A percentile compares a stretch with the other conserved stretches of the same genome.
phyloP scores from a whole-genome alignment of 2,329 filamentous ascomycete species.

The Beauveria bassiana region DNA sequence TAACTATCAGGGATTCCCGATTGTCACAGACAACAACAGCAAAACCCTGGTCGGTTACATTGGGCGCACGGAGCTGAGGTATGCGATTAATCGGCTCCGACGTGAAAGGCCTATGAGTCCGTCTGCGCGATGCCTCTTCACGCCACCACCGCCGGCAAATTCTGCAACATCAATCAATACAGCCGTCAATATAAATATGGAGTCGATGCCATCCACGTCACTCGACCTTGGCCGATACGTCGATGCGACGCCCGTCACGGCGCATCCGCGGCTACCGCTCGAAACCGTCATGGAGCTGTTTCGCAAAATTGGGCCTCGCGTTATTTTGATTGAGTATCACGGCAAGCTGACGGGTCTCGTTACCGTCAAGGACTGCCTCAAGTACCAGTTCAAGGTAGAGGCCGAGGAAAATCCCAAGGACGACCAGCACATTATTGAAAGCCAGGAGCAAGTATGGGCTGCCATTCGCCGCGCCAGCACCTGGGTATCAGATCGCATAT shows the following conservation, averaged over 20 bases:
- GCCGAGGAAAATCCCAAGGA: constrained; percentile 67
- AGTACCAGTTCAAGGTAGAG: constrained; percentile 95
- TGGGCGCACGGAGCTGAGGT: constrained; percentile 82
- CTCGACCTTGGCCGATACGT: constrained; percentile 83
- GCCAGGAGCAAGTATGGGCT: constrained; percentile 59
- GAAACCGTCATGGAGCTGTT: constrained; percentile 99
- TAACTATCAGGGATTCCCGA: constrained; percentile 85
- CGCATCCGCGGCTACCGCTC: constrained; percentile 81
- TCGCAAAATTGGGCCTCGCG: constrained; percentile 91
- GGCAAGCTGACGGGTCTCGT: constrained; percentile 78
- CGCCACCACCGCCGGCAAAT: constrained; percentile 33
- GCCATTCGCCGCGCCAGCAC: constrained; percentile 42
- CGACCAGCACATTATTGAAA: constrained; percentile 45
- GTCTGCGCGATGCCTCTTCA: constrained; percentile 67
- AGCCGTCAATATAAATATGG: constrained; percentile 46
- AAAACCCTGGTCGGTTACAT: constrained; percentile 84
- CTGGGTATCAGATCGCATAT: constrained; percentile 53
- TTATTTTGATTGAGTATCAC: constrained; percentile 86
- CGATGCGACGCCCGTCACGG: constrained; percentile 81
- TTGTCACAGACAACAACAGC: constrained; percentile 65
- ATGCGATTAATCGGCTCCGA: constrained; percentile 76
- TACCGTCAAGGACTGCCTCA: constrained; percentile 93
- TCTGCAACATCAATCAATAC: constrained; percentile 33
- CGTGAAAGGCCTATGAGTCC: constrained; percentile 60
- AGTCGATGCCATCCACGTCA: constrained; percentile 47